These are phyloP conservation scores for Eutrema salsugineum DNA, from an alignment of 441 rosid species.

Conservation along the genomic window DNA sequence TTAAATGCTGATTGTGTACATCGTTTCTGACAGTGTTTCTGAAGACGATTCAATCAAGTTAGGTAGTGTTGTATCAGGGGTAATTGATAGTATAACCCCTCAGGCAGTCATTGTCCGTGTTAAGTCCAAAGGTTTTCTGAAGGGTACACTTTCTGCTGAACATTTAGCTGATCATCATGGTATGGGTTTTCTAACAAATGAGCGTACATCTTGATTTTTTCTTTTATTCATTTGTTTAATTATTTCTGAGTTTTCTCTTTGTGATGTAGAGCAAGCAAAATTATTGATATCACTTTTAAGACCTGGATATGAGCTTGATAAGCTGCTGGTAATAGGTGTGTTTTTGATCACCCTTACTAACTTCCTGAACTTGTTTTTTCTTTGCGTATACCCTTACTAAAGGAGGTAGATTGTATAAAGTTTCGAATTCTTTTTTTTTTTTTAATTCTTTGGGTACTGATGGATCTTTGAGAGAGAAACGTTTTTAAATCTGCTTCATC, in stretches of 20 bases:
- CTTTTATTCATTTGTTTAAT: slow-evolving; percentile 19
- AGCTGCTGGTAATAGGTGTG: slow-evolving; percentile 87
- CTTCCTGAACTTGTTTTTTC: not conserved
- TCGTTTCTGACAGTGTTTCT: slow-evolving; percentile 51
- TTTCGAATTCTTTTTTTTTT: not conserved
- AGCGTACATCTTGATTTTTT: not conserved
- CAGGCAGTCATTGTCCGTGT: slow-evolving; percentile 58
- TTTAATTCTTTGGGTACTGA: not conserved
- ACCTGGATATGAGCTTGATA: slow-evolving; percentile 87
- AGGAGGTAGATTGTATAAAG: not conserved
- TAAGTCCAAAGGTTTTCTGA: slow-evolving; percentile 54
- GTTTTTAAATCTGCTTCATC: not conserved
- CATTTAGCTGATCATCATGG: slow-evolving; percentile 97
- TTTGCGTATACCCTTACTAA: not conserved
- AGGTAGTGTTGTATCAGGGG: slow-evolving; percentile 80
- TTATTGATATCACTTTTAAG: slow-evolving; percentile 65
- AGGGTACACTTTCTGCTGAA: slow-evolving; percentile 74
- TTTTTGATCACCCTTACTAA: slow-evolving; percentile 2
- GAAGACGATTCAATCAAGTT: slow-evolving; percentile 75
- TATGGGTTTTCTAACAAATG: slow-evolving; percentile 32
- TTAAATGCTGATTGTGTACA: slow-evolving; percentile 15
- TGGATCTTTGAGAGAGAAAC: not conserved
- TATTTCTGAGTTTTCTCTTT: slow-evolving; percentile 28
- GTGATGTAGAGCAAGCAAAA: slow-evolving; percentile 62
- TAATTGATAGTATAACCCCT: slow-evolving; percentile 69